Percentiles rank a stretch among this genome's conserved stretches.
Evolutionary conservation across 83 land plant species (phyloP).

Genomic region (Thuja plicata): DNA sequence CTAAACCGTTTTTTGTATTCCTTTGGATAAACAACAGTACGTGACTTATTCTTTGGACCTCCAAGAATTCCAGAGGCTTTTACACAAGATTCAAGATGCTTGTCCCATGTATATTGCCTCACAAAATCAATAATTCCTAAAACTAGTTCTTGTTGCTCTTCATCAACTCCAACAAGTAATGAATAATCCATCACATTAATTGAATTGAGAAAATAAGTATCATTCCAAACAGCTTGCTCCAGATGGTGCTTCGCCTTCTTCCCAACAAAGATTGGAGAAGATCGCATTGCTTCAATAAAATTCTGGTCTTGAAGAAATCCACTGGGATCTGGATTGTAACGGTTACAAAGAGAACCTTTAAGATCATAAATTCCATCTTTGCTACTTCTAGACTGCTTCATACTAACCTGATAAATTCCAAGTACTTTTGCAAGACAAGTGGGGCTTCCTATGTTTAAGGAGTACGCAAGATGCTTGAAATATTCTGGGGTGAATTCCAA

Average conservation of each 20-base stretch:
- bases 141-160: too few species aligned
- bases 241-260: constrained; percentile 86
- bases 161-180: too few species aligned
- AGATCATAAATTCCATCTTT: constrained; percentile 89
- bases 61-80: too few species aligned
- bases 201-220: constrained; percentile 90
- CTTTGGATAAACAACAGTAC: too few species aligned
- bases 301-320: constrained; percentile 95
- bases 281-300: constrained; percentile 90
- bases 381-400: constrained; percentile 65
- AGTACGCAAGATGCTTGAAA: too few species aligned
- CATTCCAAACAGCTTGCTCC: constrained; percentile 98
- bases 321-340: constrained; percentile 88
- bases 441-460: constrained; percentile 86
- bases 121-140: too few species aligned
- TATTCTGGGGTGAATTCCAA: too few species aligned
- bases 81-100: too few species aligned
- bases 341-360: constrained; percentile 87
- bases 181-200: too few species aligned
- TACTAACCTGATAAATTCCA: constrained; percentile 85
- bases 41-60: too few species aligned
- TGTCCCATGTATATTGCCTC: too few species aligned
- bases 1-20: too few species aligned
- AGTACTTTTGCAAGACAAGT: constrained; percentile 96
- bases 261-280: constrained; percentile 89